phyloP scores from a whole-genome alignment of 495 filamentous ascomycete species.

The Tirmania nivea region DNA sequence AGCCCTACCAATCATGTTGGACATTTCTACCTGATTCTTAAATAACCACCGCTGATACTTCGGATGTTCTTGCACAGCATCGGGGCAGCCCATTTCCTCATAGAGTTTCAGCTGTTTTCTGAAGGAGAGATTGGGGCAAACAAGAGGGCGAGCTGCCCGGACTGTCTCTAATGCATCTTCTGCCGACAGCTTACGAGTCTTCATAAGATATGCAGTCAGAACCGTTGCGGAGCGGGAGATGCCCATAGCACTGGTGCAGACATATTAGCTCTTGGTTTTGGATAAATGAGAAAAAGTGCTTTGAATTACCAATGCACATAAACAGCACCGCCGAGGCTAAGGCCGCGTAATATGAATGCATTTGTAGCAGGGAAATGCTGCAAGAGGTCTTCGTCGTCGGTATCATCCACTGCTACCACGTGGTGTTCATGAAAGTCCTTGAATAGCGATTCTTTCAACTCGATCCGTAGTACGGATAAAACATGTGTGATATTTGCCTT shows the following conservation, averaged over 20 bases:
- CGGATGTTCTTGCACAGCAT: conserved; percentile 42
- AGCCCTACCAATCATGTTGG: conserved; percentile 45
- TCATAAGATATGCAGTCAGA: conserved; percentile 67
- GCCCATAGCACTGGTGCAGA: conserved; percentile 64
- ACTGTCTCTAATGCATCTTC: conserved; percentile 40
- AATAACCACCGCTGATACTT: conserved; percentile 81
- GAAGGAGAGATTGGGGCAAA: conserved; percentile 76
- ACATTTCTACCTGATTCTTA: conserved; percentile 49
- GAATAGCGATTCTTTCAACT: conserved; percentile 32
- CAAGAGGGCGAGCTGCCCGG: conserved; percentile 41
- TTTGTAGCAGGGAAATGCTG: conserved; percentile 55
- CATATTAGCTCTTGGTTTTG: not conserved
- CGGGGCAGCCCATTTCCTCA: conserved; percentile 58
- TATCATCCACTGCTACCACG: conserved; percentile 67
- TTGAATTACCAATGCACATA: conserved; percentile 46
- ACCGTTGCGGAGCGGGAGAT: conserved; percentile 77
- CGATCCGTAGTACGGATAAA: conserved; percentile 52
- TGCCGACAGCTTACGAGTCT: conserved; percentile 32
- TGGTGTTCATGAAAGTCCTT: conserved; percentile 39
- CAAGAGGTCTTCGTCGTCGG: conserved; percentile 65
- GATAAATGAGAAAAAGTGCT: too few species aligned
- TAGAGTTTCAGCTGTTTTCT: conserved; percentile 73
- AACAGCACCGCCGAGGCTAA: conserved; percentile 43
- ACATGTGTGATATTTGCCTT: conserved; percentile 70
- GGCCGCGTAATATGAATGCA: conserved; percentile 58